A percentile compares a stretch with the other conserved stretches of the same genome.
Evolutionary conservation across 2,329 filamentous ascomycete genomes (phyloP).

Genomic region (Salinomyces thailandicus): DNA sequence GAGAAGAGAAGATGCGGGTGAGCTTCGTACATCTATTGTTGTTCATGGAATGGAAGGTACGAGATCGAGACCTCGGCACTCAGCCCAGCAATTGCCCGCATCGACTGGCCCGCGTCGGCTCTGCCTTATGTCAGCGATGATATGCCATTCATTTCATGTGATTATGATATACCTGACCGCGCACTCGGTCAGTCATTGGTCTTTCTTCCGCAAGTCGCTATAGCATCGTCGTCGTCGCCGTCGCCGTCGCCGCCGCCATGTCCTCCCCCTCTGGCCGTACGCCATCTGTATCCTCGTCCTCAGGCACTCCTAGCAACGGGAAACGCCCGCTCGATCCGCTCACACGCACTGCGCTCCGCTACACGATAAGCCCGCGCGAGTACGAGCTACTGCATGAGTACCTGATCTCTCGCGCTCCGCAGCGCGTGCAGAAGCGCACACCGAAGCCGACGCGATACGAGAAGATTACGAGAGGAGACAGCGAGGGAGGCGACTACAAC

Average conservation of each 20-base stretch:
- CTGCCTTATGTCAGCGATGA: too few relatives aligned
- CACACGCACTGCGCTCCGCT: slow-evolving; percentile 73
- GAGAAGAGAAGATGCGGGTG: too few relatives aligned
- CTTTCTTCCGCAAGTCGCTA: too few relatives aligned
- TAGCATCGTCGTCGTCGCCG: too few relatives aligned
- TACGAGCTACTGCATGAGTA: slow-evolving; percentile 79
- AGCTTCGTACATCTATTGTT: too few relatives aligned
- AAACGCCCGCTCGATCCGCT: slow-evolving; percentile 50
- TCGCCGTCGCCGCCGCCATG: neutral
- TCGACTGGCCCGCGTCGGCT: too few relatives aligned
- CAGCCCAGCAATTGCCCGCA: too few relatives aligned
- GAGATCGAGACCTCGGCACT: too few relatives aligned
- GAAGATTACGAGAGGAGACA: slow-evolving; percentile 29
- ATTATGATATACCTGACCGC: too few relatives aligned
- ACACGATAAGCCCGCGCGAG: slow-evolving; percentile 73
- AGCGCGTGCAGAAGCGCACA: slow-evolving; percentile 43
- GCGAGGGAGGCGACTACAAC: slow-evolving; percentile 33
- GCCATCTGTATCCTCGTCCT: slow-evolving; percentile 1
- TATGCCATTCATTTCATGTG: too few relatives aligned
- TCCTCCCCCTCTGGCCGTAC: neutral
- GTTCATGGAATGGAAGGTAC: too few relatives aligned
- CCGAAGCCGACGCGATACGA: slow-evolving; percentile 43
- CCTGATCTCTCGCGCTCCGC: slow-evolving; percentile 60
- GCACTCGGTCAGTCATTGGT: too few relatives aligned
- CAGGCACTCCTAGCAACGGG: slow-evolving; percentile 7